Percentiles rank a stretch among this genome's conserved stretches.
These are phyloP conservation scores for Lentinula detonsa DNA, from an alignment of 768 basidiomycete species.

Conservation along the genomic window DNA sequence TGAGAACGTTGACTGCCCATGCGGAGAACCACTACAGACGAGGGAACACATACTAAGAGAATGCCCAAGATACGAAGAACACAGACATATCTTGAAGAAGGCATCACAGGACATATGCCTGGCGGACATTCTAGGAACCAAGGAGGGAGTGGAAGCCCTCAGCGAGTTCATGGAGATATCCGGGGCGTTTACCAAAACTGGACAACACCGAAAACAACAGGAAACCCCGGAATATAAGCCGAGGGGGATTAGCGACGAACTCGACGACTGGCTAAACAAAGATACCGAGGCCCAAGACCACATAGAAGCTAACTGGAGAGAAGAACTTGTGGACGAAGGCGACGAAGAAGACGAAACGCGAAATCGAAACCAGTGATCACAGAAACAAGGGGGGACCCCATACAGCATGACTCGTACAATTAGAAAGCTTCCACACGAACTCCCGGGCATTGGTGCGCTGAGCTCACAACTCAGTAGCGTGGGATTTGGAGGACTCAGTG, in stretches of 20 bases:
- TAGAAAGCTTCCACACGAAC: too few relatives aligned
- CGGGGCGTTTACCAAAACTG: conserved; percentile 14
- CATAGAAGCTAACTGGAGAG: neutral
- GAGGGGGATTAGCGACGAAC: neutral
- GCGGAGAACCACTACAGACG: conserved; percentile 16
- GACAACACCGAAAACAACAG: neutral
- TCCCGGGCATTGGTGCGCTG: too few relatives aligned
- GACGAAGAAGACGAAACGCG: neutral
- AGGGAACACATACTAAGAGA: conserved; percentile 17
- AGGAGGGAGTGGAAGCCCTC: conserved; percentile 16
- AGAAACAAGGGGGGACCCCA: too few relatives aligned
- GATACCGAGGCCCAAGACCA: neutral
- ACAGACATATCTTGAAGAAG: conserved; percentile 11
- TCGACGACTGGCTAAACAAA: neutral
- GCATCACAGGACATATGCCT: conserved; percentile 8
- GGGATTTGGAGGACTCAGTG: too few relatives aligned
- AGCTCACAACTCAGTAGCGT: too few relatives aligned
- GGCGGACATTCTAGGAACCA: conserved; percentile 15
- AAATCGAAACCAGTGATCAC: too few relatives aligned
- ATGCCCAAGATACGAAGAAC: conserved; percentile 15
- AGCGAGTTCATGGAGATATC: conserved; percentile 11
- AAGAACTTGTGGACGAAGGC: neutral
- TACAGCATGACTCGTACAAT: too few relatives aligned
- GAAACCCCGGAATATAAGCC: neutral
- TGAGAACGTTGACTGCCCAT: conserved; percentile 17